Conservation (phyloP, 2,329 filamentous ascomycete genomes). For the Escovopsis sp. region DNA sequence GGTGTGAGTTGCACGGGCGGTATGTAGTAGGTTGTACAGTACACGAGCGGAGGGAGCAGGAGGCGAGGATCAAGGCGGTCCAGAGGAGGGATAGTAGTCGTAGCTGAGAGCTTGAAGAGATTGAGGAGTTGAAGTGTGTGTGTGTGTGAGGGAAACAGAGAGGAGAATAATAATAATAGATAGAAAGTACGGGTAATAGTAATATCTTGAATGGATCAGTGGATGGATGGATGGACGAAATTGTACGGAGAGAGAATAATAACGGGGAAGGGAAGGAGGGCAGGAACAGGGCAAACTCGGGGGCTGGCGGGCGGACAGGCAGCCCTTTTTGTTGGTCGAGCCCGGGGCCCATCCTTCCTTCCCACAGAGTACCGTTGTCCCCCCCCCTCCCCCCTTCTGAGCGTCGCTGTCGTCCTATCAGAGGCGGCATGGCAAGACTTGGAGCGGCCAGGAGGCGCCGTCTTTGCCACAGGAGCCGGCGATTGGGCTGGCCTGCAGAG, state of each 20-base stretch:
- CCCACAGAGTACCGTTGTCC: too few species aligned
- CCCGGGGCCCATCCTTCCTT: conserved; percentile 2
- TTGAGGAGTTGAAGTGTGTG: too few species aligned
- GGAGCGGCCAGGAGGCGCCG: conserved; percentile 11
- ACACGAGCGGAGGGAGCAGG: neutral
- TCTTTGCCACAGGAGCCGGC: conserved; percentile 17
- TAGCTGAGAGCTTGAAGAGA: too few species aligned
- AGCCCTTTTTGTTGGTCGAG: conserved; percentile 18
- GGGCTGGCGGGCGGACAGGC: conserved; percentile 13
- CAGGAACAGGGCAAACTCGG: conserved; percentile 5
- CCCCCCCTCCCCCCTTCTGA: neutral
- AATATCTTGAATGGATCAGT: too few species aligned
- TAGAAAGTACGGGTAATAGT: too few species aligned
- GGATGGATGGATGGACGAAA: too few species aligned
- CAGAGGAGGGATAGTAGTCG: too few species aligned
- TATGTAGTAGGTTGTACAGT: too few species aligned
- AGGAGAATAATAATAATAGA: too few species aligned
- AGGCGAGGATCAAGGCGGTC: neutral
- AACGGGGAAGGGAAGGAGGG: conserved; percentile 2
- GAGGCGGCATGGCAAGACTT: conserved; percentile 16
- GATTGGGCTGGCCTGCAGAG: conserved; percentile 16
- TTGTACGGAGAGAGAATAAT: too few species aligned
- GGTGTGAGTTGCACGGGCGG: too few species aligned
- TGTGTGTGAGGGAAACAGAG: too few species aligned
- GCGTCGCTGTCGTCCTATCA: conserved; percentile 17